phyloP scores from a whole-genome alignment of 805 yeast genomes.

The Metschnikowia vanudenii region DNA sequence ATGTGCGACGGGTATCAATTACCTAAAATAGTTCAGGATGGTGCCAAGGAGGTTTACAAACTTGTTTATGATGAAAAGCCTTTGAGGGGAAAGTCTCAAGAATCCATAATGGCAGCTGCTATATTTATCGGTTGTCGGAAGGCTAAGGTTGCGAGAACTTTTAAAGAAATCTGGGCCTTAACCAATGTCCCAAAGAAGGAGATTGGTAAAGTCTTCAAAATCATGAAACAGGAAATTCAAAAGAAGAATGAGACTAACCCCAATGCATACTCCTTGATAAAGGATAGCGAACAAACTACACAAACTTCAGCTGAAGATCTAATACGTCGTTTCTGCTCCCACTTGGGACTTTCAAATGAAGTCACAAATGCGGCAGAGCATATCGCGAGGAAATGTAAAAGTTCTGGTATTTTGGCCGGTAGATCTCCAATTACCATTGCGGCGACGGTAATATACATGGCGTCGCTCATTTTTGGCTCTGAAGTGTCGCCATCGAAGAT shows the following conservation, averaged over 20 bases:
- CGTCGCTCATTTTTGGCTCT: constrained; percentile 81
- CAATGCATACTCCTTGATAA: constrained; percentile 37
- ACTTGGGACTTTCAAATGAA: constrained; percentile 79
- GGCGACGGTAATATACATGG: constrained; percentile 94
- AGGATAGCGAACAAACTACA: constrained; percentile 60
- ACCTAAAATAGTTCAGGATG: constrained; percentile 94
- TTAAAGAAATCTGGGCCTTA: constrained; percentile 92
- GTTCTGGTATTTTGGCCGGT: constrained; percentile 91
- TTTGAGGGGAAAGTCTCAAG: constrained; percentile 87
- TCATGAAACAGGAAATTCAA: constrained; percentile 62
- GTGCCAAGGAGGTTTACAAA: constrained; percentile 95
- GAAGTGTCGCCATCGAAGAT: constrained; percentile 75
- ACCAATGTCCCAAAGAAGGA: constrained; percentile 93
- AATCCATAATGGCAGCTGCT: constrained; percentile 94
- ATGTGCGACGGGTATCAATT: constrained; percentile 96
- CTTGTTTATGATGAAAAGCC: constrained; percentile 83
- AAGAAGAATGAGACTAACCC: constrained; percentile 49
- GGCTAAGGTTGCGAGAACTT: constrained; percentile 90
- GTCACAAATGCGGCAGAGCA: constrained; percentile 91
- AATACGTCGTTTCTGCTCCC: constrained; percentile 94
- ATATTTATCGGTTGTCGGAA: constrained; percentile 92
- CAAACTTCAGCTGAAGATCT: constrained; percentile 93
- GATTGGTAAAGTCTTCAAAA: constrained; percentile 85
- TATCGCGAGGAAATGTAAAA: constrained; percentile 86
- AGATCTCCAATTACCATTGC: constrained; percentile 97